Evolutionary conservation across 345 rosid genomes (phyloP), one percentile per base, ranked within the genome.

Genomic region (Corchorus capsularis): DNA sequence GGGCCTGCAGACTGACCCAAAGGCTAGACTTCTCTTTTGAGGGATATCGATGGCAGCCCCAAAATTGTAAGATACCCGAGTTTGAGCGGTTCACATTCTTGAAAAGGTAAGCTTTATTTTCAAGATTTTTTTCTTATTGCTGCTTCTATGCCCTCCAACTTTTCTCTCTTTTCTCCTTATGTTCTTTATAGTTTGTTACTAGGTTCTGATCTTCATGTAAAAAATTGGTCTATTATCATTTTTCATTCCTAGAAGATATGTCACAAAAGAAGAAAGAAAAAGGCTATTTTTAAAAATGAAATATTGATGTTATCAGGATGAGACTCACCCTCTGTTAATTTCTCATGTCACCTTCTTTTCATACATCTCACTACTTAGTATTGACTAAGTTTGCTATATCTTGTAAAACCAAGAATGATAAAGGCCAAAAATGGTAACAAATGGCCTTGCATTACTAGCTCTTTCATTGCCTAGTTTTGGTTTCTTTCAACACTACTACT

Each of bases 1-100:
- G 93, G 93, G 88, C 93, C 0, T 89, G 90, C 79, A 79, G 89
- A 79, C 76, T 78, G 39, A 83, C 76, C 6, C 77, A 79, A 52
- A 77, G 93, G 8, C 74, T 79, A 4, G 91, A 87, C 79, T 91
- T 89, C 72, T 83, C 91, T 10, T 91, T 77, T 0, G 95, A 91
- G 75, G 75, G 82, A 77, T 86, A 82, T 61, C 79, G 86, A 34
- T 91, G 95, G 93, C 87, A 84, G 79, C 91, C 93, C 15, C 75
- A 85, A 39, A 79, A 86, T 78, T 91, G 91, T 72, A 72, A 87
- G 61, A 82, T 87, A 82, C 80, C 79, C 13, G 89, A 85, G 71
- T 91, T 87, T 74, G 88, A 86, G 37, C 78, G 78, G 32, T 84
- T 80, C 56, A 67, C 74, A 27, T 89, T 91, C 83, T 77, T 91